phyloP scores from a whole-genome alignment of 768 basidiomycete species.

The Vishniacozyma victoriae region DNA sequence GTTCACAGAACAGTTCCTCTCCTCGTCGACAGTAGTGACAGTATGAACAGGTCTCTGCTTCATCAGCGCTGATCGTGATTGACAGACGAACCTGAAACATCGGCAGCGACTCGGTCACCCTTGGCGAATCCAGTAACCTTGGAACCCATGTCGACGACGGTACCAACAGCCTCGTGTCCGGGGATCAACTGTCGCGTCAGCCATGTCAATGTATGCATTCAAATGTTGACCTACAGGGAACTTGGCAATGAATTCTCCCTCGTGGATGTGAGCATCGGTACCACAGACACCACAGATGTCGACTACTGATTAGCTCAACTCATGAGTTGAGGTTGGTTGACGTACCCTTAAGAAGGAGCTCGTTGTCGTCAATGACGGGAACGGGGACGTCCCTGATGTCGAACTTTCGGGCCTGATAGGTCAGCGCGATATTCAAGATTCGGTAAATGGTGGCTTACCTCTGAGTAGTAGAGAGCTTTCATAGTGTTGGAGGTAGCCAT shows the following conservation, averaged over 20 bases:
- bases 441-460: constrained; percentile 50
- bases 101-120: constrained; percentile 79
- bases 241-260: constrained; percentile 66
- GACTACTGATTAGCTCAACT: too few species aligned
- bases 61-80: constrained; percentile 1
- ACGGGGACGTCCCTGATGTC: constrained; percentile 64
- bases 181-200: constrained; percentile 57
- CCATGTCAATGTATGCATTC: constrained; percentile 17
- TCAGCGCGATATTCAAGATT: too few species aligned
- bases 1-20: constrained; percentile 73
- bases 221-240: constrained; percentile 56
- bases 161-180: constrained; percentile 70
- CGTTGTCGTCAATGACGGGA: constrained; percentile 61
- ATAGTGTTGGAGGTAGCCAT: constrained; percentile 50
- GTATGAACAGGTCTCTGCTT: constrained; percentile 56
- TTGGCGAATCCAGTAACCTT: constrained; percentile 68
- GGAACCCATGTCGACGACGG: constrained; percentile 67
- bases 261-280: constrained; percentile 62
- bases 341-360: constrained; percentile 68
- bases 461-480: constrained; percentile 69
- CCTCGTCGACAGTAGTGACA: constrained; percentile 87
- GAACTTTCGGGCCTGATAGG: constrained; percentile 59
- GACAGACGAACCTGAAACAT: constrained; percentile 55
- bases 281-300: constrained; percentile 55
- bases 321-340: constrained; percentile 1